phyloP scores from a whole-genome alignment of 768 basidiomycete species.

The Lactifluus volemus region DNA sequence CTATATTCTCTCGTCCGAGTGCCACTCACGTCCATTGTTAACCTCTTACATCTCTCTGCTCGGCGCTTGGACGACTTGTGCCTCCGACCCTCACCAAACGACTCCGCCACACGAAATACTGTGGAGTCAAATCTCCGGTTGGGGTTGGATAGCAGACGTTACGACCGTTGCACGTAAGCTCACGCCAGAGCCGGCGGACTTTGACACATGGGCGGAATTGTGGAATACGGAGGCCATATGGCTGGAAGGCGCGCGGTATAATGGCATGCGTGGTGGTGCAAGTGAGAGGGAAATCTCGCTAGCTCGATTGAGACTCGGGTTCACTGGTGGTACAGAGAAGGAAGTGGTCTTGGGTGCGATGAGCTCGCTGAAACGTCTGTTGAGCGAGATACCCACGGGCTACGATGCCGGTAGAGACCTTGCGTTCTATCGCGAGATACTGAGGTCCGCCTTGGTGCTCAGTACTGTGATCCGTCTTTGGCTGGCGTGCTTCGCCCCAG shows the following conservation, averaged over 20 bases:
- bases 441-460: conserved; percentile 31
- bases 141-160: conserved; percentile 63
- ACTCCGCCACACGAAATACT: conserved; percentile 79
- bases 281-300: conserved; percentile 42
- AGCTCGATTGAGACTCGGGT: conserved; percentile 31
- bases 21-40: conserved; percentile 31
- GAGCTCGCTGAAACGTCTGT: conserved; percentile 14
- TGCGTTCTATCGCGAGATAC: conserved; percentile 26
- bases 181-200: conserved; percentile 22
- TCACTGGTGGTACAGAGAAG: conserved; percentile 29
- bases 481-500: conserved; percentile 49
- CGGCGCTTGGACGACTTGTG: conserved; percentile 70
- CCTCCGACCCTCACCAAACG: conserved; percentile 85
- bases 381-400: conserved; percentile 14
- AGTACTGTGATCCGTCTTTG: conserved; percentile 50
- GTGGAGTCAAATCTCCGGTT: conserved; percentile 81
- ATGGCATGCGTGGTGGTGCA: conserved; percentile 58
- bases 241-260: conserved; percentile 70
- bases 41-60: conserved; percentile 51
- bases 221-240: conserved; percentile 56
- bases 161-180: conserved; percentile 32
- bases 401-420: conserved; percentile 6
- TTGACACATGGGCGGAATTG: conserved; percentile 29
- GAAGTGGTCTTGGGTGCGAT: conserved; percentile 22
- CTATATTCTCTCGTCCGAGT: conserved; percentile 35